Base-by-base conservation (phyloP, 1,284 basidiomycete genomes). In the Naganishia liquefaciens region DNA sequence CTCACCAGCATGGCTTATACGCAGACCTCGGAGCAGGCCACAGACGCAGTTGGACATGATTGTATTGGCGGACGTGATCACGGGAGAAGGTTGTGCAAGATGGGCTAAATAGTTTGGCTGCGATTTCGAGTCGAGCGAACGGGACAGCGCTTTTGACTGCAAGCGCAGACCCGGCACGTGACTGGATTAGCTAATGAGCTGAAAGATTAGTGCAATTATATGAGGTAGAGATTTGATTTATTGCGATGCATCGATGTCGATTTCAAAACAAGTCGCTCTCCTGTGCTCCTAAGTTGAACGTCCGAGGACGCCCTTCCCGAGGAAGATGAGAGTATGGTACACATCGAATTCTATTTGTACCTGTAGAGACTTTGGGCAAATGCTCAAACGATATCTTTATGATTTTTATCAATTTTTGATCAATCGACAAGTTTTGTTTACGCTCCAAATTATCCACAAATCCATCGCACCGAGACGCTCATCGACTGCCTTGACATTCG, bases 1-100 rank as follows among this genome's bases (percentile, higher is more conserved):
- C 57, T 10, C n/a, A 60, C 57, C 57, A 9, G 57, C 57, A 60
- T 60, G 30, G 23, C 21, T 40, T 39, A 60, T 23, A 60, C 57
- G 57, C 19, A 60, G 46, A 39, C 46, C 46, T 33, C 46, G 30
- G 2, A 60, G n/a, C 37, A 49, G 46, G 39, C 46, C 33, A 25
- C 57, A 60, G 46, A 60, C 13, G 49, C 57, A 60, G 10, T 46
- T 39, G 25, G 46, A 60, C 33, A 49, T 49, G 28, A 39, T 60
- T 40, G 57, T 49, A 39, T 10, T 39, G 37, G 33, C n/a, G 30
- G 9, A 25, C 13, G 33, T 37, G 42, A 21, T 7, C 28, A 5
- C 17, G 57, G 21, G 13, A 19, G 44, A 15, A n/a, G 15, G 23
- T 13, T 30, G 4, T n/a, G 21, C 10, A 5, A 50, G 3, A 30